Evolutionary conservation across 2,329 filamentous ascomycete species (phyloP), one percentile per base, ranked within the genome.

Genomic region (Arthrinium puccinioides): DNA sequence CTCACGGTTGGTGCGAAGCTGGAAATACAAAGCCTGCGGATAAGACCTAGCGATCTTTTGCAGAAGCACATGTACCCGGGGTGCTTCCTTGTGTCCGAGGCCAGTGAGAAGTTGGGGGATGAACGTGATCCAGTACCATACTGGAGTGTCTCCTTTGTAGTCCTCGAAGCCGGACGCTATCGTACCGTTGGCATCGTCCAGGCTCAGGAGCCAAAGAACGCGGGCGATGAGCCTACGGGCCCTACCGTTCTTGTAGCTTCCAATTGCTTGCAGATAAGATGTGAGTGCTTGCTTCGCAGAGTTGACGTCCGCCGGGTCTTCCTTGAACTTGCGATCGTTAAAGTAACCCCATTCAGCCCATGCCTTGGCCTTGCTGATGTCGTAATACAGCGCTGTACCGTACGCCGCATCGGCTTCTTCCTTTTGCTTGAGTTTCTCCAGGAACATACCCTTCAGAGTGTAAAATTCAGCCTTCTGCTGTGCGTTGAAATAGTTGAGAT

Each of bases 91-190:
- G 54, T 96, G 83, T 3, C 86, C 87, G 35, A 98, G 72, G 36
- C 90, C 92, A 29, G 87, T 90, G 21, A 99, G 76, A 28, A 99
- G 74, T 61, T 99, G 92, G 14, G 92, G 92, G 45, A 99, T 97
- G 59, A 94, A 98, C 0, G 90, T 97, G 49, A 97, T 96, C 92
- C 92, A 99, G 64, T 97, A 98, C 92, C 92, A 99, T 10, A 94
- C 87, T 1, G 89, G 88, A 3, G 88, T 94, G 50, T 98, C 94
- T 36, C 92, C 92, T 68, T 97, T 96, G 67, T 92, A 98, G 49
- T 90, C 87, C 47, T 95, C 87, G 48, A 96, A 98, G 10, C 90
- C 87, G 50, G 79, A 72, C 1, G 87, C 84, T 42, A 98, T 82
- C 25, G 76, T 82, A 10, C 87, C 87, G 55, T 87, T 87, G 0